Conservation (phyloP, 371 early-diverging fungal species). For the Mucor piriformis region DNA sequence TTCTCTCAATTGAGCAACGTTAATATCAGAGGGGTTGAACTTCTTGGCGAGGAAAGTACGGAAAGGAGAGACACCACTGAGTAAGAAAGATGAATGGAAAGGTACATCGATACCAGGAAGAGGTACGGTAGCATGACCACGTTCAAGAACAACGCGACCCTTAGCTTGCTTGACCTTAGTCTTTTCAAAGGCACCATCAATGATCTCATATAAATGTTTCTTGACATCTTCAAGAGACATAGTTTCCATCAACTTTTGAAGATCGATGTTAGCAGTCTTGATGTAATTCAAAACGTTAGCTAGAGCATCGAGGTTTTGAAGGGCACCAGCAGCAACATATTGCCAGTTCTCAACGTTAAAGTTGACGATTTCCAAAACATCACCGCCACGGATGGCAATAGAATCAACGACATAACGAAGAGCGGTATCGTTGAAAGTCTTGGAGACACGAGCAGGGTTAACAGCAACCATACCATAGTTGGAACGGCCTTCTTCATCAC, state of each 20-base stretch:
- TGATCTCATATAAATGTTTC: slow-evolving; percentile 80
- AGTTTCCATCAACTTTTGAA: slow-evolving; percentile 83
- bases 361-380: slow-evolving; percentile 94
- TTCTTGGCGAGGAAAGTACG: slow-evolving; percentile 85
- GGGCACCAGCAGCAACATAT: slow-evolving; percentile 93
- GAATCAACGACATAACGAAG: slow-evolving; percentile 82
- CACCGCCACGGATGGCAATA: slow-evolving; percentile 77
- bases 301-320: slow-evolving; percentile 79
- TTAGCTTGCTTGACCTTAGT: slow-evolving; percentile 68
- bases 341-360: slow-evolving; percentile 97
- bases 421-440: slow-evolving; percentile 84
- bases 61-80: slow-evolving; percentile 91
- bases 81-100: slow-evolving; percentile 94
- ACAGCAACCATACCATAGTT: slow-evolving; percentile 96
- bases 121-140: slow-evolving; percentile 93
- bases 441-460: slow-evolving; percentile 89
- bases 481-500: slow-evolving; percentile 82
- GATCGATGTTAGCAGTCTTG: slow-evolving; percentile 78
- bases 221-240: slow-evolving; percentile 88
- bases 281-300: slow-evolving; percentile 84
- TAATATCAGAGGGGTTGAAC: slow-evolving; percentile 77
- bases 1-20: slow-evolving; percentile 74
- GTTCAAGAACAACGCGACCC: slow-evolving; percentile 76
- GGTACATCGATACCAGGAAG: slow-evolving; percentile 95
- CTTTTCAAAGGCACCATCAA: slow-evolving; percentile 75